Evolutionary conservation across 2,329 filamentous ascomycete genomes (phyloP), one percentile per base, ranked within the genome.

Genomic region (Myriosclerotinia duriaeana): DNA sequence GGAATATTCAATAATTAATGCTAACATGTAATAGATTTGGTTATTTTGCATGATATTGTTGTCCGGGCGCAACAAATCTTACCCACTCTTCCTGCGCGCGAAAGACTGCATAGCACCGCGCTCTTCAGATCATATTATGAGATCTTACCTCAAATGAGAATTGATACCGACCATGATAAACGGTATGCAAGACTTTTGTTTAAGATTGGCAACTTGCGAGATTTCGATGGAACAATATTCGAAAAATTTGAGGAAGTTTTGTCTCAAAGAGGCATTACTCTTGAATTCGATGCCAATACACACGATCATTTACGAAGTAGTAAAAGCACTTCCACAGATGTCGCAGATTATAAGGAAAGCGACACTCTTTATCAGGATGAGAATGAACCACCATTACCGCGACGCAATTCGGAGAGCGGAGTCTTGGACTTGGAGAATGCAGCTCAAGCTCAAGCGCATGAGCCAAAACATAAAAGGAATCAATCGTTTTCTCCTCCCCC

Each of bases 101-200:
- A 89, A 72, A 84, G 85, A 65, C 82, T 90, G 30, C 88, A 91
- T 4, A 92, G 89, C 67, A 87, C 88, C 74, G 91, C 92, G 12
- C 84, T 97, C 22, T 96, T 96, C 78, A 83, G 84, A 64, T 91
- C 92, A 40, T 96, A 96, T 76, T 89, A 95, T 74, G 82, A 86
- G 66, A 83, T 93, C 53, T 84, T 96, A n/a, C 85, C 85, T 6
- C 81, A 87, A 70, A 81, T 90, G 79, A 89, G 87, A 65, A 80
- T 92, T 70, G 84, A 91, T 67, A 83, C 87, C n/a, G 87, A 91
- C 72, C 83, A 89, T 71, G 91, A 93, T 73, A 87, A 88, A 72
- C 86, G 90, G 71, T 89, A 93, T 74, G 87, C 92, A 70, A 86
- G 89, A 69, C 88, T 96, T 73, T 79, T 97, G 66, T 91, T 95